Evolutionary conservation across 305 asterid species (phyloP).

Genomic region (Fraxinus floribunda): DNA sequence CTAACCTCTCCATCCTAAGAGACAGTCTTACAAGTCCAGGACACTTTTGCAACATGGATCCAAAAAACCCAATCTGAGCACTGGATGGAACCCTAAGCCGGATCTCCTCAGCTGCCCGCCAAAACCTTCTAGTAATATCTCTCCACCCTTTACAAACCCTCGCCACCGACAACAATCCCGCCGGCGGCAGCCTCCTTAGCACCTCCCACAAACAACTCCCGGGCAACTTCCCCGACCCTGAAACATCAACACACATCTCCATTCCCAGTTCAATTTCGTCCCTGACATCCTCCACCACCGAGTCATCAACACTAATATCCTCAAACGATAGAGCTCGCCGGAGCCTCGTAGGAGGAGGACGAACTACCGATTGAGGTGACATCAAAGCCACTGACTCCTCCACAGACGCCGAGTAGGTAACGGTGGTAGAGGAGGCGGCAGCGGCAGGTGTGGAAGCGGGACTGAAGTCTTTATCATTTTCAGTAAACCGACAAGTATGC

Average conservation of each 20-base stretch:
- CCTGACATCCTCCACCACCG: conserved; percentile 35
- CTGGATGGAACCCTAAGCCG: conserved; percentile 68
- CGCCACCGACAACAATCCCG: conserved; percentile 63
- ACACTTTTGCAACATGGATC: conserved; percentile 88
- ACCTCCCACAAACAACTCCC: conserved; percentile 76
- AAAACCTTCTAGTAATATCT: conserved; percentile 56
- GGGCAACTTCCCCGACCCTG: conserved; percentile 50
- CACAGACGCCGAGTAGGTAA: background rate
- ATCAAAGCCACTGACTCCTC: conserved; percentile 18
- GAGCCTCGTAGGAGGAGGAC: conserved; percentile 38
- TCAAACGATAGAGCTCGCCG: conserved; percentile 77
- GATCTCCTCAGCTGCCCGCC: conserved; percentile 91
- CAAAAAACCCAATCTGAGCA: conserved; percentile 75
- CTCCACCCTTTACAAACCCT: conserved; percentile 85
- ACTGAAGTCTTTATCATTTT: conserved; percentile 16
- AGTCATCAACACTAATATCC: conserved; percentile 47
- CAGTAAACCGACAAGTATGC: conserved; percentile 45
- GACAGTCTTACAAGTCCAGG: conserved; percentile 67
- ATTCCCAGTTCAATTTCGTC: conserved; percentile 21
- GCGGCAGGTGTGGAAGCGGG: conserved; percentile 38
- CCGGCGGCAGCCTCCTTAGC: conserved; percentile 78
- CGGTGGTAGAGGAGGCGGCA: conserved; percentile 27
- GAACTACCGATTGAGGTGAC: background rate
- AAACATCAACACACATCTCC: conserved; percentile 42
- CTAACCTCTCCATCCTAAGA: conserved; percentile 80